phyloP scores from a whole-genome alignment of 2,329 filamentous ascomycete genomes.

The Aspergillus versicolor region DNA sequence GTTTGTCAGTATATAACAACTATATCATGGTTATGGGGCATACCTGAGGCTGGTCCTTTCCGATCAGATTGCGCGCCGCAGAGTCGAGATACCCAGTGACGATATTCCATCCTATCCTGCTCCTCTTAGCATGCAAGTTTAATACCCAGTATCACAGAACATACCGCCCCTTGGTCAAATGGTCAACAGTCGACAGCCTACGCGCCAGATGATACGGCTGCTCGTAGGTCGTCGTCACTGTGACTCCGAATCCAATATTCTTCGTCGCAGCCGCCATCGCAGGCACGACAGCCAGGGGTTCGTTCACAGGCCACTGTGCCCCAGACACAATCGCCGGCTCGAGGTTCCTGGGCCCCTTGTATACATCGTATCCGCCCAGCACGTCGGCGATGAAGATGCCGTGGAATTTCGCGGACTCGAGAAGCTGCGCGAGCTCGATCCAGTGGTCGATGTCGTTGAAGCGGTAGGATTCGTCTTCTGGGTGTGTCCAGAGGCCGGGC shows the following conservation, averaged over 20 bases:
- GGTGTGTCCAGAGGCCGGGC: constrained; percentile 63
- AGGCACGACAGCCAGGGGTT: constrained; percentile 62
- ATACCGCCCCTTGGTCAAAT: constrained; percentile 62
- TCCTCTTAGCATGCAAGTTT: neutral
- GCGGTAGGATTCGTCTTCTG: constrained; percentile 60
- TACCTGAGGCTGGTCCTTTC: constrained; percentile 51
- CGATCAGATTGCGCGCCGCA: constrained; percentile 59
- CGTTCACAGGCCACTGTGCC: constrained; percentile 71
- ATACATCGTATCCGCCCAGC: constrained; percentile 68
- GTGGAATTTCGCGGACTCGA: constrained; percentile 64
- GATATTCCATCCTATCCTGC: constrained; percentile 59
- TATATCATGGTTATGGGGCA: no score
- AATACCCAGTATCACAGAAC: constrained; percentile 14
- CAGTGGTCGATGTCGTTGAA: constrained; percentile 64
- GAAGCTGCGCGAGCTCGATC: constrained; percentile 59
- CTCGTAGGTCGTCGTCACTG: constrained; percentile 67
- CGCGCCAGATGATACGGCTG: constrained; percentile 67
- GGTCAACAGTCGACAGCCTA: constrained; percentile 65
- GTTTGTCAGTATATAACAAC: neutral
- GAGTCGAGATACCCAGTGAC: constrained; percentile 69
- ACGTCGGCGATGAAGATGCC: constrained; percentile 69
- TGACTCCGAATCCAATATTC: constrained; percentile 68
- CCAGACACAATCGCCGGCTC: constrained; percentile 61
- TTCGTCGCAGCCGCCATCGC: constrained; percentile 68
- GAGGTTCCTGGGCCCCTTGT: constrained; percentile 61